Evolutionary conservation across 345 rosid species (phyloP), one percentile per base, ranked within the genome.

Genomic region (Bruguiera sexangula): DNA sequence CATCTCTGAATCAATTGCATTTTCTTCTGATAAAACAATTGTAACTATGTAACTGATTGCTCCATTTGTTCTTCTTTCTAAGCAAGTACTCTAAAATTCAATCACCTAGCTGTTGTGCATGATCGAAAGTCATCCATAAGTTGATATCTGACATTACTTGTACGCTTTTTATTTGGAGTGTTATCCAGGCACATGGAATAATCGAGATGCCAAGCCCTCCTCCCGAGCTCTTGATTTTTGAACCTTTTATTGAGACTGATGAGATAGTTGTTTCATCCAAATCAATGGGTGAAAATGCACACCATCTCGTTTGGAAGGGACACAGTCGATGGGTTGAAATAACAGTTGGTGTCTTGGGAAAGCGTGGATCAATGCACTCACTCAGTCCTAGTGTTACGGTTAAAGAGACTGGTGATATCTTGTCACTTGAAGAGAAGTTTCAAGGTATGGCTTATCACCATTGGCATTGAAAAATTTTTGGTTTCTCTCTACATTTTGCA

Each of bases 151-250:
- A 66, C 58, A 59, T 34, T 5, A 31, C 16, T 43, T 11, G 27
- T 55, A 26, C 29, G 30, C 57, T 30, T 70, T 39, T 75, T 27
- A 57, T 65, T 76, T 48, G 71, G 70, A 56, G 59, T 59, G 67
- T 61, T 75, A 52, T 63, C 19, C 68, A 93, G 98, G 85, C 85
- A 26, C 97, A 93, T 79, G 96, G 97, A 73, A 82, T 78, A 92
- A 91, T 91, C 69, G 98, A 93, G 88, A 93, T 93, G 98, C 96
- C 98, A 62, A 88, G 78, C 71, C 88, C 95, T 76, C 84, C 95
- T 58, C 96, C 98, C 46, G 90, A 91, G 76, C 71, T 51, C 68
- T 72, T 93, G 80, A 86, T 93, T 68, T 93, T 91, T 53, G 98
- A 93, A 79, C 94, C 98, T 62, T 93, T 91, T 72, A 82, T 91